phyloP scores from a whole-genome alignment of 345 rosid species.

The Psidium guajava region DNA sequence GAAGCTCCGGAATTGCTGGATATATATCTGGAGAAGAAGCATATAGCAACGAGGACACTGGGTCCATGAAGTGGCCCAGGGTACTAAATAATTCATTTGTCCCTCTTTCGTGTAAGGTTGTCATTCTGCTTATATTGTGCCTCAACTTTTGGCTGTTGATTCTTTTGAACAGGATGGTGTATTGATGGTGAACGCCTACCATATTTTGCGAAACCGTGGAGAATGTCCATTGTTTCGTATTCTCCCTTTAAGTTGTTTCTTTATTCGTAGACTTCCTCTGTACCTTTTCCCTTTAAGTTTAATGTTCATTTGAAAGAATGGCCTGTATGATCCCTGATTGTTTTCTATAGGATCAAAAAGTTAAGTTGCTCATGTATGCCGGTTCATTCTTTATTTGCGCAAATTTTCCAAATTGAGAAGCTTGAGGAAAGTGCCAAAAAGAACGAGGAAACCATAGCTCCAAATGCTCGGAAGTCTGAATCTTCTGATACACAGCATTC shows the following conservation, averaged over 20 bases:
- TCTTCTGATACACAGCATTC: not conserved
- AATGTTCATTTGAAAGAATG: not conserved
- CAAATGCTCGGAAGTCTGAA: not conserved
- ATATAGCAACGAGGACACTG: constrained; percentile 1
- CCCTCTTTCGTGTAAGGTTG: not conserved
- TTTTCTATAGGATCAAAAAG: not conserved
- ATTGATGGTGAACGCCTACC: not conserved
- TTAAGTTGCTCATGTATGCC: not conserved
- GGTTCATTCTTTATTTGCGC: not conserved
- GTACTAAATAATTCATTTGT: not conserved
- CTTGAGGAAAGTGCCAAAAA: not conserved
- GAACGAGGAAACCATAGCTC: not conserved
- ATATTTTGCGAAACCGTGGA: not conserved
- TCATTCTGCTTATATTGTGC: not conserved
- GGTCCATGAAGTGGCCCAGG: not conserved
- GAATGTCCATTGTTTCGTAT: not conserved
- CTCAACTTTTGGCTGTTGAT: not conserved
- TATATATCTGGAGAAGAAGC: constrained; percentile 12
- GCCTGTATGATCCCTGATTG: not conserved
- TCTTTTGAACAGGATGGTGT: not conserved
- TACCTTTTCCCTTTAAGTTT: not conserved
- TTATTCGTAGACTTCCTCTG: not conserved
- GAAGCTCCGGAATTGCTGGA: constrained; percentile 6
- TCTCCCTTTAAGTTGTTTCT: too few relatives aligned
- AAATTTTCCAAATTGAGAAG: not conserved